A percentile compares a stretch with the other conserved stretches of the same genome.
Evolutionary conservation across 495 filamentous ascomycete genomes (phyloP).

Genomic region (Penicillium silybi): DNA sequence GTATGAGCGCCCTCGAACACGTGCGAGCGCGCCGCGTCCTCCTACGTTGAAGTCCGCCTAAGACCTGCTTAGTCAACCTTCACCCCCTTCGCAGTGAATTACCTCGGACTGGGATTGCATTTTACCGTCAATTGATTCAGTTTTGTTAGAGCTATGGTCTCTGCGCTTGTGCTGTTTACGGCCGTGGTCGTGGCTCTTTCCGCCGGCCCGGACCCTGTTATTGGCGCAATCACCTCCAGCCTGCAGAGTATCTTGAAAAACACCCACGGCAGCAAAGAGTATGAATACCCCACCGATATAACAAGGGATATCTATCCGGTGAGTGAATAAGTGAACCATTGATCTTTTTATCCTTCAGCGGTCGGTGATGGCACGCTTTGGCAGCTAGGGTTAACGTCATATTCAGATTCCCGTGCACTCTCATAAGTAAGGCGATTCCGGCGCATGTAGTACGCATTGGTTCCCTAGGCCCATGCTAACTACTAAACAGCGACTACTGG

Average conservation of each 20-base stretch:
- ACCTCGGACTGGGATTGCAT: neutral
- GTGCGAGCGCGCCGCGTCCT: conserved; percentile 4
- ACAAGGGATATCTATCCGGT: conserved; percentile 44
- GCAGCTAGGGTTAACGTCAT: conserved; percentile 13
- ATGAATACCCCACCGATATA: conserved; percentile 45
- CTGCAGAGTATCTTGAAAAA: conserved; percentile 43
- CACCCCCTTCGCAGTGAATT: neutral
- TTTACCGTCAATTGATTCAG: neutral
- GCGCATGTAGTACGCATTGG: neutral
- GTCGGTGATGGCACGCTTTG: neutral
- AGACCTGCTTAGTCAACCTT: neutral
- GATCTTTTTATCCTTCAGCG: neutral
- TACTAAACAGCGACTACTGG: conserved; percentile 39
- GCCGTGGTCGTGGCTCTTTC: conserved; percentile 25
- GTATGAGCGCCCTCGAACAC: neutral
- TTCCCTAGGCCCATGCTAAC: conserved; percentile 2
- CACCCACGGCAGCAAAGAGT: conserved; percentile 38
- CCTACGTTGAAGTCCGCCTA: no score
- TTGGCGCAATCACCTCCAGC: conserved; percentile 25
- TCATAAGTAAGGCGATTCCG: conserved; percentile 34
- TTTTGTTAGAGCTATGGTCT: conserved; percentile 4
- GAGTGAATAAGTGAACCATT: conserved; percentile 27
- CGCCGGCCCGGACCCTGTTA: conserved; percentile 18
- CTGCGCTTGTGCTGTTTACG: conserved; percentile 12
- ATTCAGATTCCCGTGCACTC: conserved; percentile 44